These are phyloP conservation scores for sweet orange (Citrus sinensis) DNA, from an alignment of 345 rosid species.

Conservation along the genomic window DVS_A1.0 CM039163.1:3444001-3444500, in stretches of 20 bases:
- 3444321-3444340: conserved; percentile 14
- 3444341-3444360: not conserved
- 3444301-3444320: not conserved
- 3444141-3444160: not conserved
- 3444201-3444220: conserved; percentile 31
- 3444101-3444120: not conserved
- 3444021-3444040: conserved; percentile 20
- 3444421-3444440: not conserved
- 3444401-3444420: not conserved
- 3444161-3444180: conserved; percentile 22
- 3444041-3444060: conserved; percentile 5
- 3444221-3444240: not conserved
- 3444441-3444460: not conserved
- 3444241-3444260: not conserved
- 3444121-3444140: conserved; percentile 31
- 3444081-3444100: not conserved
- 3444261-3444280: not conserved
- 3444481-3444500: not conserved
- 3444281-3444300: not conserved
- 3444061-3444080: conserved; percentile 9
- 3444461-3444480: not conserved
- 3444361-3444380: not conserved
- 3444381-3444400: not conserved
- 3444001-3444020: no score
- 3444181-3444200: conserved; percentile 22